Evolutionary conservation across 345 rosid genomes (phyloP).

Genomic region (Populus pruinosa): DNA sequence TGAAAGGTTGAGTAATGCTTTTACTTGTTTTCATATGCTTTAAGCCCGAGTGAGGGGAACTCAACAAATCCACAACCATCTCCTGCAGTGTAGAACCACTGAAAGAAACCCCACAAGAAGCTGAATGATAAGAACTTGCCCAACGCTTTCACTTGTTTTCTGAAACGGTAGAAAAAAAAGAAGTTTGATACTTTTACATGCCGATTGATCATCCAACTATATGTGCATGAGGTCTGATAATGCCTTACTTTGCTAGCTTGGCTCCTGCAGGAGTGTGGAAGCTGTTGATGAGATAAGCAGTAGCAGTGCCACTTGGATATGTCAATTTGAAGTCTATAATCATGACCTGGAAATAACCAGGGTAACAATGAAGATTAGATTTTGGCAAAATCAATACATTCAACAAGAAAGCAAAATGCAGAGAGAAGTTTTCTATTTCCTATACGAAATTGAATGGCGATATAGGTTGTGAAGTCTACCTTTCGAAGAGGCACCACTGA

Average conservation of each 20-base stretch:
- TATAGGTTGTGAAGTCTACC: neutral
- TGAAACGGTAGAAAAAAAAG: constrained; percentile 1
- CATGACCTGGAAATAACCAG: constrained; percentile 19
- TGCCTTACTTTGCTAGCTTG: constrained; percentile 26
- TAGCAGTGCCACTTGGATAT: constrained; percentile 40
- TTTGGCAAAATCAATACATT: neutral
- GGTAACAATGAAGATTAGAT: neutral
- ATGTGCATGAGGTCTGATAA: neutral
- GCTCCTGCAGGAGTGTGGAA: constrained; percentile 39
- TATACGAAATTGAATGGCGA: neutral
- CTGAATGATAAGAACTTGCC: constrained; percentile 29
- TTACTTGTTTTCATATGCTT: constrained; percentile 24
- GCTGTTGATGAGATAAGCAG: constrained; percentile 35
- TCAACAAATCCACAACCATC: constrained; percentile 27
- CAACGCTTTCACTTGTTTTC: constrained; percentile 28
- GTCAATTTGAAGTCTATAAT: constrained; percentile 33
- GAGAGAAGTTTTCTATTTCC: neutral
- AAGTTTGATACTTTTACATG: neutral
- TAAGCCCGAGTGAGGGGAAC: constrained; percentile 29
- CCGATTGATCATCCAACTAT: neutral
- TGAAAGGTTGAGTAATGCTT: neutral
- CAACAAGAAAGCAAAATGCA: neutral
- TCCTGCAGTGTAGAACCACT: constrained; percentile 32
- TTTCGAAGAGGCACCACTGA: constrained; percentile 35
- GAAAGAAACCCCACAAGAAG: constrained; percentile 38